Conservation (phyloP, 495 filamentous ascomycete genomes). For the Hypoxylon lenormandii region DNA sequence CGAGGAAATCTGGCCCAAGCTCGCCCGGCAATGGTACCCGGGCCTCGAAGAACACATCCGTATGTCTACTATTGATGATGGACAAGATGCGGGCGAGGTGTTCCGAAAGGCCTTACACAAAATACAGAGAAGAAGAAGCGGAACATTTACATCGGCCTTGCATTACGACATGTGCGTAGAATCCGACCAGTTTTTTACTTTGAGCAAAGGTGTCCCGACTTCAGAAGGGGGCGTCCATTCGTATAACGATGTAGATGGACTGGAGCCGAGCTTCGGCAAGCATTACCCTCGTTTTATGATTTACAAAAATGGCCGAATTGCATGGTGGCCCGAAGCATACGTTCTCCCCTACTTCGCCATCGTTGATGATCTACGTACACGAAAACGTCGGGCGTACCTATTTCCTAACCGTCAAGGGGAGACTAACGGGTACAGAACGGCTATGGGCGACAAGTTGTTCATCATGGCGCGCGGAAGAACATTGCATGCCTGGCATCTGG, state of each 20-base stretch:
- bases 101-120: conserved; percentile 43
- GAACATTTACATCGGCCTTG: conserved; percentile 44
- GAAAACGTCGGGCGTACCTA: conserved; percentile 42
- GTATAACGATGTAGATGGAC: conserved; percentile 41
- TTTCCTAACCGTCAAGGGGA: conserved; percentile 39
- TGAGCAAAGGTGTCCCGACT: conserved; percentile 41
- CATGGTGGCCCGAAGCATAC: conserved; percentile 50
- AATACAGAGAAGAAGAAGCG: conserved; percentile 38
- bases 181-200: conserved; percentile 44
- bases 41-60: conserved; percentile 44
- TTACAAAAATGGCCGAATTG: conserved; percentile 46
- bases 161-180: conserved; percentile 45
- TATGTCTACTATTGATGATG: conserved; percentile 6
- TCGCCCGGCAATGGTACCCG: conserved; percentile 45
- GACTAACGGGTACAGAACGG: conserved; percentile 43
- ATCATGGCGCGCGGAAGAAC: conserved; percentile 44
- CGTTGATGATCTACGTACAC: conserved; percentile 49
- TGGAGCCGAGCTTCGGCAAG: conserved; percentile 28
- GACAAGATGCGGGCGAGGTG: conserved; percentile 34
- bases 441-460: conserved; percentile 47
- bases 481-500: conserved; percentile 49
- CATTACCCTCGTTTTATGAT: conserved; percentile 49
- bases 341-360: conserved; percentile 48
- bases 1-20: conserved; percentile 49
- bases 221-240: conserved; percentile 47